Conservation (phyloP, 495 filamentous ascomycete genomes). For the Usnea hakonensis region DNA sequence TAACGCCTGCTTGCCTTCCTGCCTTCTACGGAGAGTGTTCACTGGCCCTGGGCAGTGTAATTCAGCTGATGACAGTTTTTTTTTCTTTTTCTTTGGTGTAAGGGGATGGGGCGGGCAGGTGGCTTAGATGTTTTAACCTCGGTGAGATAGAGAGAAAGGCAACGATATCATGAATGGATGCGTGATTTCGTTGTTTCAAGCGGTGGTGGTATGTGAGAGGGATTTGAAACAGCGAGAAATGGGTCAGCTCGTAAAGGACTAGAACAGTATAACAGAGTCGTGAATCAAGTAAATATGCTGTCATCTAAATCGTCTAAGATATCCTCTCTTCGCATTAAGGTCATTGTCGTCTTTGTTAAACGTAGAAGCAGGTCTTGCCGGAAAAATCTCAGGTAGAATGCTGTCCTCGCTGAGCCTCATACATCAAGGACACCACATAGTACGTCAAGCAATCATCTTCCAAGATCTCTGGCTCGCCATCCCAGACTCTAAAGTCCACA, state of each 20-base stretch:
- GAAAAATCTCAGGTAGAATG: not conserved
- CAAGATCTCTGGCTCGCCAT: constrained; percentile 2
- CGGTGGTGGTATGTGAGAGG: no score
- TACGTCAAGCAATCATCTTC: constrained; percentile 5
- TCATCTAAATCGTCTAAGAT: not conserved
- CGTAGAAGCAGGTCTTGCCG: not conserved
- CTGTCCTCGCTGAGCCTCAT: not conserved
- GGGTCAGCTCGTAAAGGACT: not conserved
- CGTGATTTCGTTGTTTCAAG: no score
- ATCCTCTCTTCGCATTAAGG: not conserved
- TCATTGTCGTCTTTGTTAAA: not conserved
- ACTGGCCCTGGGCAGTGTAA: no score
- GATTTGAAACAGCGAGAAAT: no score
- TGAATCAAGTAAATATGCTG: not conserved
- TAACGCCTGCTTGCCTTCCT: no score
- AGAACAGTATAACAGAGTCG: not conserved
- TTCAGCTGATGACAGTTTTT: no score
- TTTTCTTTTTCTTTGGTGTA: no score
- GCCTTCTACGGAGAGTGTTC: no score
- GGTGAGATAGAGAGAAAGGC: no score
- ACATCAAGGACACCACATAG: constrained; percentile 10
- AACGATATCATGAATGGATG: no score
- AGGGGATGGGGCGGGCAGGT: no score
- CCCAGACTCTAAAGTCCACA: constrained; percentile 11
- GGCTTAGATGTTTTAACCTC: no score